phyloP scores from a whole-genome alignment of 2,329 filamentous ascomycete genomes.

The Talaromyces sp. region DNA sequence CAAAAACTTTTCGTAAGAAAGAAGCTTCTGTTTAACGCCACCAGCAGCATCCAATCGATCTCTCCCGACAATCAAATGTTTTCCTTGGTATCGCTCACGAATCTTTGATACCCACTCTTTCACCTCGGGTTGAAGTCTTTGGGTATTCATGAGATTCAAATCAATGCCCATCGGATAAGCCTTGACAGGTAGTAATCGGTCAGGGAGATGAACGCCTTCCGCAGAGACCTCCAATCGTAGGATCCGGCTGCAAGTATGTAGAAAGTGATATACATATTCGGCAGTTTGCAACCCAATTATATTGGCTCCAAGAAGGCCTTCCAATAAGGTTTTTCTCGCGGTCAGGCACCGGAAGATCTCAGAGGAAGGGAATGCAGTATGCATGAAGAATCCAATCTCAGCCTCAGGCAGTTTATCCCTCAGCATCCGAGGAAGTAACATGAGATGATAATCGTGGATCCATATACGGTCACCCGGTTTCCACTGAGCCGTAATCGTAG shows the following conservation, averaged over 20 bases:
- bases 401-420: slow-evolving; percentile 78
- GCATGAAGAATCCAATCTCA: slow-evolving; percentile 92
- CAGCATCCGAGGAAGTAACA: slow-evolving; percentile 81
- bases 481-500: slow-evolving; percentile 82
- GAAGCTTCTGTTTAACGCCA: slow-evolving; percentile 85
- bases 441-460: slow-evolving; percentile 92
- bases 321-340: slow-evolving; percentile 74
- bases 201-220: slow-evolving; percentile 80
- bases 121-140: slow-evolving; percentile 69
- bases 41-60: slow-evolving; percentile 91
- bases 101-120: slow-evolving; percentile 73
- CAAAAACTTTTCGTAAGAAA: slow-evolving; percentile 86
- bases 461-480: slow-evolving; percentile 88
- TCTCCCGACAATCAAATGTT: slow-evolving; percentile 84
- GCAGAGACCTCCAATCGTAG: slow-evolving; percentile 79
- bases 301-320: slow-evolving; percentile 89
- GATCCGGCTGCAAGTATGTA: slow-evolving; percentile 88
- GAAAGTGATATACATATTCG: slow-evolving; percentile 88
- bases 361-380: slow-evolving; percentile 90
- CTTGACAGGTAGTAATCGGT: slow-evolving; percentile 82
- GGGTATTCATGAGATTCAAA: slow-evolving; percentile 64
- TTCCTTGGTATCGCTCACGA: slow-evolving; percentile 75
- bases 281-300: slow-evolving; percentile 88
- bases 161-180: slow-evolving; percentile 84
- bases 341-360: slow-evolving; percentile 91